Evolutionary conservation across 805 yeast genomes (phyloP).

Genomic region (Wickerhamomyces xylosicus): DNA sequence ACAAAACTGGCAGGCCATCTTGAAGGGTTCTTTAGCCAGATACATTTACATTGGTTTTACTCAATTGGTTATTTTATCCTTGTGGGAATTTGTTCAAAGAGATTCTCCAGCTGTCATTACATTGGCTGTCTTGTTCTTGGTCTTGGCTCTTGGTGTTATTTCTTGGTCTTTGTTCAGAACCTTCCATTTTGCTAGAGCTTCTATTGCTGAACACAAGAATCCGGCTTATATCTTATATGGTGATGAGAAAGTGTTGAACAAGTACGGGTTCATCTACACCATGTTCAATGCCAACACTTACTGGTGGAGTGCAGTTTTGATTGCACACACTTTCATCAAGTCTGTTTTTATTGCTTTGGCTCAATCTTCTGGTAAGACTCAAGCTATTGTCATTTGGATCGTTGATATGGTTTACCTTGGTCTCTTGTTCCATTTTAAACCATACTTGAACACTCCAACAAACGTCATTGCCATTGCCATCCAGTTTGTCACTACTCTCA

Average conservation of each 20-base stretch:
- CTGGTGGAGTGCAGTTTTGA: conserved; percentile 69
- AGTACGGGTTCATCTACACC: conserved; percentile 83
- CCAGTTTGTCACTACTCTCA: conserved; percentile 60
- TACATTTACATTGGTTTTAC: conserved; percentile 80
- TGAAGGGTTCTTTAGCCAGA: conserved; percentile 74
- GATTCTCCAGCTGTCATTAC: conserved; percentile 89
- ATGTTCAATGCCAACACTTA: conserved; percentile 76
- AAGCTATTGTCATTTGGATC: conserved; percentile 66
- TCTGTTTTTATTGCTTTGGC: conserved; percentile 68
- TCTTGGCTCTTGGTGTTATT: conserved; percentile 51
- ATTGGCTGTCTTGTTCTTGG: conserved; percentile 60
- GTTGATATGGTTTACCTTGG: conserved; percentile 64
- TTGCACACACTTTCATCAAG: conserved; percentile 54
- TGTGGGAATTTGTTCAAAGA: conserved; percentile 76
- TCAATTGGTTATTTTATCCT: conserved; percentile 64
- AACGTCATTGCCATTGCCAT: conserved; percentile 67
- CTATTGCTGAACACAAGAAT: conserved; percentile 52
- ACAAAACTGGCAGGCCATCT: conserved; percentile 42
- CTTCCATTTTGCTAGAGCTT: conserved; percentile 46
- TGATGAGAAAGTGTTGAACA: conserved; percentile 57
- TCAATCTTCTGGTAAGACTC: conserved; percentile 74
- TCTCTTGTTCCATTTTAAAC: conserved; percentile 51
- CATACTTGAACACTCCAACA: conserved; percentile 77
- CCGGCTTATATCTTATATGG: conserved; percentile 87
- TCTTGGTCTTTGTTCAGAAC: conserved; percentile 61